These are phyloP conservation scores for Paradendryphiella salina DNA, from an alignment of 2,329 filamentous ascomycete species.

Conservation along the genomic window DNA sequence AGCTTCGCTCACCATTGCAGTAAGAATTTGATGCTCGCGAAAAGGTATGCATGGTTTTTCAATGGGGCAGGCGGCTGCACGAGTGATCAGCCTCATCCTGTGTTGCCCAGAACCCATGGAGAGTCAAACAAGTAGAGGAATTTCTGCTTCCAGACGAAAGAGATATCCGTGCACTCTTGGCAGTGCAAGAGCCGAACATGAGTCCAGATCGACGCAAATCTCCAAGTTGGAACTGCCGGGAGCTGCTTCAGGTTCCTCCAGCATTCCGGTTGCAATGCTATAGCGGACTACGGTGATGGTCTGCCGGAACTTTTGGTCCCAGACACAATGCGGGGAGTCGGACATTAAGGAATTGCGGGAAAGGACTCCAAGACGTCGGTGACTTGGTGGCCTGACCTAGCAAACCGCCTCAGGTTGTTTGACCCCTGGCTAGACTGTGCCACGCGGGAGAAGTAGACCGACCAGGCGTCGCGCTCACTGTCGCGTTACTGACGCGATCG, in stretches of 20 bases:
- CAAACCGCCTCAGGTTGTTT: background rate
- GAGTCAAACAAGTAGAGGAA: slow-evolving; percentile 4
- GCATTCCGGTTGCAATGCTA: slow-evolving; percentile 4
- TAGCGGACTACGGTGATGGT: background rate
- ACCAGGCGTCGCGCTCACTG: background rate
- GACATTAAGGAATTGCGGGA: too few species aligned
- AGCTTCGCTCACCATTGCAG: background rate
- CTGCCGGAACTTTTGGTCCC: background rate
- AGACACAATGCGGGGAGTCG: too few species aligned
- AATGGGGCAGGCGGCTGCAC: slow-evolving; percentile 10
- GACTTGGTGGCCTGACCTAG: background rate
- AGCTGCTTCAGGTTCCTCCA: background rate
- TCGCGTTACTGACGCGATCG: background rate
- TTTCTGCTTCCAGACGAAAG: slow-evolving; percentile 11
- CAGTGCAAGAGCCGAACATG: slow-evolving; percentile 20
- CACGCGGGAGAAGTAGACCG: background rate
- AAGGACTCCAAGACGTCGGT: background rate
- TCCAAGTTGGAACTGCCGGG: slow-evolving; percentile 7
- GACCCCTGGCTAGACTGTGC: slow-evolving; percentile 1
- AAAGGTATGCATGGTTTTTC: slow-evolving; percentile 1
- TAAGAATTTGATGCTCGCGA: background rate
- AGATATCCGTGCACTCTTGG: slow-evolving; percentile 22
- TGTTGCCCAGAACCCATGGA: slow-evolving; percentile 1
- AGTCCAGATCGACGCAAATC: slow-evolving; percentile 22
- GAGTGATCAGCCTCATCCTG: slow-evolving; percentile 8